Conservation (phyloP, 116 monocot genomes). For the Cymodocea nodosa region DNA sequence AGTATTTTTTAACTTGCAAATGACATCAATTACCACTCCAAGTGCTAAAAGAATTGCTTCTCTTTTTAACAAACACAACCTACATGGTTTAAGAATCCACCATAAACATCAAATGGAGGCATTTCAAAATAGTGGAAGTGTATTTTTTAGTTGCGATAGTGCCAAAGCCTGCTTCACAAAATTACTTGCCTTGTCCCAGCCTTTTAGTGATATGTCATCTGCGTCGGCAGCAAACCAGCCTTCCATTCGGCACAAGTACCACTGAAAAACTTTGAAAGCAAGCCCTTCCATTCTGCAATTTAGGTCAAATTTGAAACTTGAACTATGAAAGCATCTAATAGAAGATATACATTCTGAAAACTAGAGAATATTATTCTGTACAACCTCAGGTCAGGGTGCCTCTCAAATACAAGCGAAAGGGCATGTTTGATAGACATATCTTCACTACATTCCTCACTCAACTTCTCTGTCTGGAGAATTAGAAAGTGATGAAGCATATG, state of each 20-base stretch:
- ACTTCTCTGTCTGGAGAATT: slow-evolving; percentile 53
- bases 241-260: slow-evolving; percentile 96
- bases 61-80: too few species aligned
- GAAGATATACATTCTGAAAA: background rate
- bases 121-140: too few species aligned
- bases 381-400: slow-evolving; percentile 63
- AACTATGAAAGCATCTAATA: slow-evolving; percentile 6
- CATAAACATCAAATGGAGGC: too few species aligned
- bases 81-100: too few species aligned
- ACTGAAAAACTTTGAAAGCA: slow-evolving; percentile 68
- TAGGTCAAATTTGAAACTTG: background rate
- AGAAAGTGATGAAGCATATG: slow-evolving; percentile 1
- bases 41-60: too few species aligned
- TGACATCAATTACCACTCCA: too few species aligned
- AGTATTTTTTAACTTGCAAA: too few species aligned
- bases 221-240: slow-evolving; percentile 99
- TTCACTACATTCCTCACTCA: slow-evolving; percentile 37
- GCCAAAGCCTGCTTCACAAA: background rate
- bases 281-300: slow-evolving; percentile 66
- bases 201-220: slow-evolving; percentile 68
- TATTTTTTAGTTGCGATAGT: background rate
- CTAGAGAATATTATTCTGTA: background rate
- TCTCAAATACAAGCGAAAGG: slow-evolving; percentile 45
- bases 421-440: slow-evolving; percentile 77
- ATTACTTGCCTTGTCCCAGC: slow-evolving; percentile 75